A percentile compares a stretch with the other conserved stretches of the same genome.
Conservation (phyloP, 2,329 filamentous ascomycete species). For the Colletotrichum horii region DNA sequence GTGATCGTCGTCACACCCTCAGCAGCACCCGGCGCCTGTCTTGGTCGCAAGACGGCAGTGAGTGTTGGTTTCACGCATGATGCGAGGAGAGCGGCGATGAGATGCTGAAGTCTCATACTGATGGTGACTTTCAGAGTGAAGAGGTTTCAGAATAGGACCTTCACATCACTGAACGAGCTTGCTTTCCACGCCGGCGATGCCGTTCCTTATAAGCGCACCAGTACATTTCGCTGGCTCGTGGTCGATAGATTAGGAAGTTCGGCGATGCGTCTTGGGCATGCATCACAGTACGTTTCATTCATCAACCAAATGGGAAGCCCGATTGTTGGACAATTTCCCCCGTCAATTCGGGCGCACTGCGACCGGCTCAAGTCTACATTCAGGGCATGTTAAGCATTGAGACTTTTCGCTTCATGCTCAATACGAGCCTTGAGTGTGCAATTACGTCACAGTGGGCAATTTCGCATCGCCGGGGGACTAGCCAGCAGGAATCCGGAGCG, state of each 20-base stretch:
- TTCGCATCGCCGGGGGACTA: background rate
- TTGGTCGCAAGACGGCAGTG: background rate
- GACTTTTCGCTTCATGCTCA: background rate
- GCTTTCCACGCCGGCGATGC: background rate
- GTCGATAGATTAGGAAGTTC: background rate
- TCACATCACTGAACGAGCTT: background rate
- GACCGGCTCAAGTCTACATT: background rate
- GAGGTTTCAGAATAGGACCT: background rate
- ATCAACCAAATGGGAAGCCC: background rate
- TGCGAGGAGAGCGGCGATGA: background rate
- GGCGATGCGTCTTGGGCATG: background rate
- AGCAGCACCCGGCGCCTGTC: background rate
- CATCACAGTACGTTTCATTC: background rate
- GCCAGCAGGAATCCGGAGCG: background rate
- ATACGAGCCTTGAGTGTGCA: background rate
- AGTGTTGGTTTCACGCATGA: background rate
- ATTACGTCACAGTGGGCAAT: background rate
- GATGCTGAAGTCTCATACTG: background rate
- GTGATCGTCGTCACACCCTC: background rate
- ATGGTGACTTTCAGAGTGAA: background rate
- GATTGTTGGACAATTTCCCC: background rate
- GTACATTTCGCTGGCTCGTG: background rate
- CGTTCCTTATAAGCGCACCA: background rate
- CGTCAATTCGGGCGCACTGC: background rate
- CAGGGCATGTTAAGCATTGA: background rate